Conservation (phyloP, 192 early-diverging fungal genomes). For the Chytriomyces confervae region DNA sequence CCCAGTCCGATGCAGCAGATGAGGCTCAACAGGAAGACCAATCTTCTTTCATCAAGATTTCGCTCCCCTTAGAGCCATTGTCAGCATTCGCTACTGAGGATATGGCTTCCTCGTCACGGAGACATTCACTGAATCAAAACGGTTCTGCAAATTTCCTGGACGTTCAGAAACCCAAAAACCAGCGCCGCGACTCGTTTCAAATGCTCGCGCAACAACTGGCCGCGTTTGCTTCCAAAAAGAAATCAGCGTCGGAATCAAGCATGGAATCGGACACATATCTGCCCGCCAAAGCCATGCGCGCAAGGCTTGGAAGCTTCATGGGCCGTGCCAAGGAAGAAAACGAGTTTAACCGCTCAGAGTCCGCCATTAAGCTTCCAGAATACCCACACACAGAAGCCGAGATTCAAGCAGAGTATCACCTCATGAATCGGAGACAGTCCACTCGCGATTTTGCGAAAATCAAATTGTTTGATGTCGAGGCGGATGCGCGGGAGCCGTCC, state of each 20-base stretch:
- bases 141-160: not conserved
- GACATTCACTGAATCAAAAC: not conserved
- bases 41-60: too few relatives aligned
- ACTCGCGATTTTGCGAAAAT: not conserved
- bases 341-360: too few relatives aligned
- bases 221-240: not conserved
- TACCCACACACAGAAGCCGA: too few relatives aligned
- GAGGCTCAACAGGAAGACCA: too few relatives aligned
- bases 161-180: not conserved
- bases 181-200: not conserved
- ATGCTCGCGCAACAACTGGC: not conserved
- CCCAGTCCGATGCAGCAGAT: too few relatives aligned
- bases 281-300: not conserved
- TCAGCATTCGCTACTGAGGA: not conserved
- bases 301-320: not conserved
- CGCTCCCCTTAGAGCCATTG: too few relatives aligned
- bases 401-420: too few relatives aligned
- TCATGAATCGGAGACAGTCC: not conserved
- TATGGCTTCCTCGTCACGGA: not conserved
- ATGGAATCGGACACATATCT: not conserved
- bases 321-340: not conserved
- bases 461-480: not conserved
- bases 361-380: too few relatives aligned
- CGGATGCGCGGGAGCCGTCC: not conserved
- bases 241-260: not conserved